phyloP scores from a whole-genome alignment of 352 stramenopile genomes.

The Pythium chondricola region DNA sequence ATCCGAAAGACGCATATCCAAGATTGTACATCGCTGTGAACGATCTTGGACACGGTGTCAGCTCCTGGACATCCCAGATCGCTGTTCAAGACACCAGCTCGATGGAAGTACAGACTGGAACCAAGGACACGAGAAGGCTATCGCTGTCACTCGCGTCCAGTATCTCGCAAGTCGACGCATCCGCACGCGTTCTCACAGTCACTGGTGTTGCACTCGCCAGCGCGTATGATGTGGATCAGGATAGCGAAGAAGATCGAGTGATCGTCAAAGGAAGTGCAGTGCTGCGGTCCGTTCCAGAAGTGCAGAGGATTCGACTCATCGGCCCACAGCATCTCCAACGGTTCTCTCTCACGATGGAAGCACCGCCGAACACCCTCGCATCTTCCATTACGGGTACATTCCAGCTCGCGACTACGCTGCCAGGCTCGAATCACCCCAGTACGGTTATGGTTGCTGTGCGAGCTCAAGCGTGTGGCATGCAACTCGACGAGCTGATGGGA shows the following conservation, averaged over 20 bases:
- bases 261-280: slow-evolving; percentile 2
- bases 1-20: no score
- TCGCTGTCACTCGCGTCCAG: no score
- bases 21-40: no score
- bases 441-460: slow-evolving; percentile 8
- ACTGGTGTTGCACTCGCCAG: background rate
- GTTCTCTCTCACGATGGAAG: slow-evolving; percentile 8
- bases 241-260: background rate
- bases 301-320: slow-evolving; percentile 15
- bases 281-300: slow-evolving; percentile 12
- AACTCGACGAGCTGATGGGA: slow-evolving; percentile 19
- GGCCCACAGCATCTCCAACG: slow-evolving; percentile 8
- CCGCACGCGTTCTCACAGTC: no score
- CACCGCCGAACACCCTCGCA: background rate
- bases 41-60: no score
- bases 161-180: no score
- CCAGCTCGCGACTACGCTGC: slow-evolving; percentile 4
- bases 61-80: no score
- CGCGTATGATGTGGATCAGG: background rate
- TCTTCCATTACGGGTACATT: slow-evolving; percentile 20
- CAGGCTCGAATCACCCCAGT: background rate
- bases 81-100: no score
- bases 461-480: slow-evolving; percentile 26
- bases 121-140: no score
- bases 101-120: no score